phyloP scores from a whole-genome alignment of 306 rosid genomes.

The Abrus pulchellus region DNA sequence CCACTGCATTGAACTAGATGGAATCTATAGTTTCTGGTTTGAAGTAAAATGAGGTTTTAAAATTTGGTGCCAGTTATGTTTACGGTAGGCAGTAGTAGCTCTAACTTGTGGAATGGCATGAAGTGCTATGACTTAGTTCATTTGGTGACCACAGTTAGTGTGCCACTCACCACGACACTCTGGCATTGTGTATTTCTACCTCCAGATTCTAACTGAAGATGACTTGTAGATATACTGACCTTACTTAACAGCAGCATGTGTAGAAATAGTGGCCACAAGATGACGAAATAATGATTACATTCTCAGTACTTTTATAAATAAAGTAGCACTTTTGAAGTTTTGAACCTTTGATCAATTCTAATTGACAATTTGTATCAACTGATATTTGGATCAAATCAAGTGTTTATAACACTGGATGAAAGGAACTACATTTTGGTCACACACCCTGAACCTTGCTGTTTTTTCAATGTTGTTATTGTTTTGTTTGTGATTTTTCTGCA shows the following conservation, averaged over 20 bases:
- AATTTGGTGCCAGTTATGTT: conserved; percentile 29
- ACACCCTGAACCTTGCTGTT: conserved; percentile 13
- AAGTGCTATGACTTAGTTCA: conserved; percentile 16
- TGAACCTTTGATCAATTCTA: conserved; percentile 6
- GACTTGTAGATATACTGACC: not conserved
- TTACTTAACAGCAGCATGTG: not conserved
- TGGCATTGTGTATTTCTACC: conserved; percentile 15
- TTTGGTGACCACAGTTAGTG: not conserved
- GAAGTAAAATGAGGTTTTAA: conserved; percentile 21
- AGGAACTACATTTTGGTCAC: conserved; percentile 9
- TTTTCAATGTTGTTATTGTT: conserved; percentile 1
- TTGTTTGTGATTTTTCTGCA: conserved; percentile 9
- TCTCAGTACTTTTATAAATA: conserved; percentile 18
- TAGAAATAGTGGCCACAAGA: not conserved
- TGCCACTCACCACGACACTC: not conserved
- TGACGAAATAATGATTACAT: not conserved
- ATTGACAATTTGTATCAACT: not conserved
- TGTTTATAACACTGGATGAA: not conserved
- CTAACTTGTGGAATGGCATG: conserved; percentile 8
- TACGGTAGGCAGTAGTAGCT: not conserved
- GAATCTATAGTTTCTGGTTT: conserved; percentile 15
- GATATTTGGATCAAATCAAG: conserved; percentile 14
- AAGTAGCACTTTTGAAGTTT: conserved; percentile 1
- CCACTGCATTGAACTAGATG: conserved; percentile 5
- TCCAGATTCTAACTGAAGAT: conserved; percentile 6